Evolutionary conservation across 2,329 filamentous ascomycete genomes (phyloP).

Genomic region (Claviceps fusiformis): DNA sequence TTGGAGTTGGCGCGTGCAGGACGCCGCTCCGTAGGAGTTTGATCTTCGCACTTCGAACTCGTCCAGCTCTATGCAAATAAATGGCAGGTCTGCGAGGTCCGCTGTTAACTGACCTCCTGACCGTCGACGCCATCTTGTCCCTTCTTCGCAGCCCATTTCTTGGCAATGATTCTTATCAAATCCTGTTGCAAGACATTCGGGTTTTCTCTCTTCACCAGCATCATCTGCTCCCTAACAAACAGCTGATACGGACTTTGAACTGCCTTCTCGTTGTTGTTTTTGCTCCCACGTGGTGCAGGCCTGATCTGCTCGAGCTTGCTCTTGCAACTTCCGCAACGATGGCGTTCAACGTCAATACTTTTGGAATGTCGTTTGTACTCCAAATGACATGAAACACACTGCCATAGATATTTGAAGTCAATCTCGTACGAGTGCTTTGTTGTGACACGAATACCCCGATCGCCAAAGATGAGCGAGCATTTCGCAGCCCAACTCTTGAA

Average conservation of each 20-base stretch:
- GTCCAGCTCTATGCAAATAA: not conserved
- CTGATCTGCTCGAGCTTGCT: slow-evolving; percentile 60
- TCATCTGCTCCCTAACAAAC: slow-evolving; percentile 57
- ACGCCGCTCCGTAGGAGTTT: not conserved
- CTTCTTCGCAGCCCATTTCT: slow-evolving; percentile 41
- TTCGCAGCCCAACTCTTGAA: slow-evolving; percentile 64
- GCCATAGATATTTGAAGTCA: slow-evolving; percentile 85
- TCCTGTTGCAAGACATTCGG: slow-evolving; percentile 48
- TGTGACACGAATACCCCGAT: slow-evolving; percentile 61
- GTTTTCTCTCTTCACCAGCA: slow-evolving; percentile 40
- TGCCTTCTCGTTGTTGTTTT: slow-evolving; percentile 7
- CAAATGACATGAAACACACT: slow-evolving; percentile 52
- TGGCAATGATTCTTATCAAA: slow-evolving; percentile 54
- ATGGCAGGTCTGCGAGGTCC: no score
- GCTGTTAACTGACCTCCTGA: not conserved
- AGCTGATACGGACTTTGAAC: slow-evolving; percentile 31
- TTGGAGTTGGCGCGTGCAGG: no score
- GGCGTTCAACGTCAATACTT: slow-evolving; percentile 60
- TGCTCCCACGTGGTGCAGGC: slow-evolving; percentile 43
- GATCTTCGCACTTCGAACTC: not conserved
- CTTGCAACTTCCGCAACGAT: slow-evolving; percentile 69
- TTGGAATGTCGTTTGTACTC: slow-evolving; percentile 77
- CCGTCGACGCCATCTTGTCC: slow-evolving; percentile 23
- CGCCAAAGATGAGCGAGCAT: slow-evolving; percentile 41
- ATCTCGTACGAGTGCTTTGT: slow-evolving; percentile 86